A percentile compares a stretch with the other conserved stretches of the same genome.
These are phyloP conservation scores for Posidonia australis DNA, from an alignment of 106 monocot species.

Conservation along the genomic window DNA sequence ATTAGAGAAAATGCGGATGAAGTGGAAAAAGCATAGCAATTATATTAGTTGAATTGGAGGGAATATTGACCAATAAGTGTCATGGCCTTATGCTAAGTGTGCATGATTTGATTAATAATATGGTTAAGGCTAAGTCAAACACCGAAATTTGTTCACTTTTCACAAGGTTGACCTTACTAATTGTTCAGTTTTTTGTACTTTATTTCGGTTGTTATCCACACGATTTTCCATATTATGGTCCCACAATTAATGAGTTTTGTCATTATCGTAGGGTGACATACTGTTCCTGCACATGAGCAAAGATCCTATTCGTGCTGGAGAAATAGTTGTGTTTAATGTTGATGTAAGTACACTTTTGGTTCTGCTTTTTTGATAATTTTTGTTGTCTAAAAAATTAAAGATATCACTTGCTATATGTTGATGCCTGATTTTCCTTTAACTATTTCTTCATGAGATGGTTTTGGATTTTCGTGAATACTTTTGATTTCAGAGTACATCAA, in stretches of 20 bases:
- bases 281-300: constrained; percentile 15
- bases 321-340: constrained; percentile 20
- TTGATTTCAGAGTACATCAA: too few relatives aligned
- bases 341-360: constrained; percentile 8
- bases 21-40: too few relatives aligned
- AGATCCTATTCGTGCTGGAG: constrained; percentile 15
- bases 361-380: not conserved
- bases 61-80: too few relatives aligned
- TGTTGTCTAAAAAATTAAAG: not conserved
- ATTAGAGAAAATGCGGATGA: too few relatives aligned
- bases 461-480: too few relatives aligned
- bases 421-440: not conserved
- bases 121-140: not conserved
- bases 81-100: too few relatives aligned
- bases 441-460: not conserved
- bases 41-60: too few relatives aligned
- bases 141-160: too few relatives aligned
- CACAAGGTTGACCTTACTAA: too few relatives aligned
- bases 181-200: too few relatives aligned
- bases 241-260: not conserved
- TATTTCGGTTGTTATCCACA: not conserved
- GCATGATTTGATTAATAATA: too few relatives aligned
- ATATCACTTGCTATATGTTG: not conserved
- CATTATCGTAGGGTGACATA: constrained; percentile 18
- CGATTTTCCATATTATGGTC: not conserved